These are phyloP conservation scores for Moricandia moricandioides DNA, from an alignment of 345 rosid genomes.

Conservation along the genomic window DNA sequence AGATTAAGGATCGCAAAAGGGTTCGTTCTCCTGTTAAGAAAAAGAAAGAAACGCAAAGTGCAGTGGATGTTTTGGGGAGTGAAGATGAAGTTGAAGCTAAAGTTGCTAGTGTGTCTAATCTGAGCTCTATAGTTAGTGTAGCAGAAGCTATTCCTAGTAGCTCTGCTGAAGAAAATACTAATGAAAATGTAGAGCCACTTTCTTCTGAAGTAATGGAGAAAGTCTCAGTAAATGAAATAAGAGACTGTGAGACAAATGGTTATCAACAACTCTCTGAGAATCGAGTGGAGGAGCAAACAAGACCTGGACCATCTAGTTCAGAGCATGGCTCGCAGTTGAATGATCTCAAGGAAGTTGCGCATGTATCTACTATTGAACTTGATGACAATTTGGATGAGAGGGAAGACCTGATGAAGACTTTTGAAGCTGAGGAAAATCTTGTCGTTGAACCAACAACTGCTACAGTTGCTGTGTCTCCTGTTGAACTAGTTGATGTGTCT, in stretches of 20 bases:
- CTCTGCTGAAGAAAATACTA: constrained; percentile 22
- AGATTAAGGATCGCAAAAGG: constrained; percentile 25
- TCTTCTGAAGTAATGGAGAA: constrained; percentile 22
- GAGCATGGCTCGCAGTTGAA: constrained; percentile 15
- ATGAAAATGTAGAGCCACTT: constrained; percentile 26
- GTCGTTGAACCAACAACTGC: constrained; percentile 23
- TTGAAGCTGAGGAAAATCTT: constrained; percentile 26
- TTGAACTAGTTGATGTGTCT: constrained; percentile 1
- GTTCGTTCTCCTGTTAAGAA: constrained; percentile 29
- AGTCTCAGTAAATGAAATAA: constrained; percentile 3
- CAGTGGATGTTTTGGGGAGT: constrained; percentile 7
- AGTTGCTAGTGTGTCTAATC: constrained; percentile 14
- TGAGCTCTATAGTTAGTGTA: constrained; percentile 10
- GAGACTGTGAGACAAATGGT: constrained; percentile 18
- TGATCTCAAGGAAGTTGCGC: constrained; percentile 28
- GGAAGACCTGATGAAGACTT: neutral
- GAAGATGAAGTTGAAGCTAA: constrained; percentile 18
- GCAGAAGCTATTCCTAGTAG: constrained; percentile 4
- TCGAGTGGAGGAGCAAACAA: constrained; percentile 18
- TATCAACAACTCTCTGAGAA: constrained; percentile 13
- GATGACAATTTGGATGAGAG: constrained; percentile 20
- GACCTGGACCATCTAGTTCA: constrained; percentile 17
- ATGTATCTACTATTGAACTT: constrained; percentile 19
- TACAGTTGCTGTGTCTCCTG: constrained; percentile 4
- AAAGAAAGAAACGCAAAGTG: constrained; percentile 20